Conservation (phyloP, 768 basidiomycete species). For the Neoboletus subvelutipes region DNA sequence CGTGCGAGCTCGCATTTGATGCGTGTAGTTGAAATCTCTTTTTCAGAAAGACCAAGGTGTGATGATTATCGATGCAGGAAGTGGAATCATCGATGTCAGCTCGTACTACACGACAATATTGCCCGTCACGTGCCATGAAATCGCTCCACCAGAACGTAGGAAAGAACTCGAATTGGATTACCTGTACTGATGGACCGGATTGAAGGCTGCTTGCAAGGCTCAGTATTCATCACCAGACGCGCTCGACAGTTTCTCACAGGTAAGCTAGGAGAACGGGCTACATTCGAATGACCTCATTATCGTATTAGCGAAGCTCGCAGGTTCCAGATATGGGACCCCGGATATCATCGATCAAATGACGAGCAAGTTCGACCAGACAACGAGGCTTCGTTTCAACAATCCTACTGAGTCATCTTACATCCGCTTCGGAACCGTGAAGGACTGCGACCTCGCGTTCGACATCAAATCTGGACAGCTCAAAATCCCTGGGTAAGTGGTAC, state of each 20-base stretch:
- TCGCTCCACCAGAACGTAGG: slow-evolving; percentile 46
- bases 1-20: neutral
- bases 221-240: slow-evolving; percentile 48
- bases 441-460: slow-evolving; percentile 38
- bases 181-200: neutral
- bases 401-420: slow-evolving; percentile 42
- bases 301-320: slow-evolving; percentile 37
- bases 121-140: slow-evolving; percentile 43
- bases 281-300: neutral
- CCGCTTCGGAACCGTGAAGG: slow-evolving; percentile 44
- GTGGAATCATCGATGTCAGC: slow-evolving; percentile 62
- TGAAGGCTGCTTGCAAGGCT: slow-evolving; percentile 49
- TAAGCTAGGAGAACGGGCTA: slow-evolving; percentile 14
- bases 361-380: slow-evolving; percentile 44
- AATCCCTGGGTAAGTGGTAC: slow-evolving; percentile 31
- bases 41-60: slow-evolving; percentile 45
- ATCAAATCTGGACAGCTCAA: slow-evolving; percentile 50
- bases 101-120: slow-evolving; percentile 43
- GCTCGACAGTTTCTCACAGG: slow-evolving; percentile 41
- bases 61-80: slow-evolving; percentile 58
- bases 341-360: slow-evolving; percentile 44
- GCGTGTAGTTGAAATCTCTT: neutral
- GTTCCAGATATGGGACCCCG: slow-evolving; percentile 37
- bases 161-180: neutral
- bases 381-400: slow-evolving; percentile 45